A percentile compares a stretch with the other conserved stretches of the same genome.
These are phyloP conservation scores for Chaetomium globosum DNA, from an alignment of 2,329 filamentous ascomycete genomes.

Conservation along the genomic window DNA sequence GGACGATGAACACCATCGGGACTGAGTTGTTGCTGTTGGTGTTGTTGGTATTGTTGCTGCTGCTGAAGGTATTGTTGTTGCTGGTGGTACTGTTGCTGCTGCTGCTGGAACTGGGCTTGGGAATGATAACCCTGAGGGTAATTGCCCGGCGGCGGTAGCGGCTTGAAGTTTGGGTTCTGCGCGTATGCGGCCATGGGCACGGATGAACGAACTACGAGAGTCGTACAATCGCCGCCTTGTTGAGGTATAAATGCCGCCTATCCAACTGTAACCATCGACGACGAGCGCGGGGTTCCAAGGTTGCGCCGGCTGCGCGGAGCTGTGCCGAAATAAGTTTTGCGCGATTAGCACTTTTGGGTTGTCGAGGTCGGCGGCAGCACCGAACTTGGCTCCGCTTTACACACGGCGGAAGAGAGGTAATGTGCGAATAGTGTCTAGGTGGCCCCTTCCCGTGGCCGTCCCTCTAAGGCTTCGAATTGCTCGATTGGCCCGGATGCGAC, in stretches of 20 bases:
- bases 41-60: slow-evolving; percentile 31
- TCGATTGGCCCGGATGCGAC: not conserved
- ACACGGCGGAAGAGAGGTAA: not conserved
- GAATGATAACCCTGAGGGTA: slow-evolving; percentile 29
- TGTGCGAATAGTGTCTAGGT: not conserved
- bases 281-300: slow-evolving; percentile 4
- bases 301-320: not conserved
- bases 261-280: not conserved
- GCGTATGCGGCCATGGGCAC: slow-evolving; percentile 36
- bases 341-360: not conserved
- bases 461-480: not conserved
- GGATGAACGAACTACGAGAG: not conserved
- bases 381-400: slow-evolving; percentile 1
- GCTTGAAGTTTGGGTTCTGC: slow-evolving; percentile 31
- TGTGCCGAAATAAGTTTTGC: not conserved
- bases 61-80: slow-evolving; percentile 34
- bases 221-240: not conserved
- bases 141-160: slow-evolving; percentile 28
- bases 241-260: not conserved
- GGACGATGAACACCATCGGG: slow-evolving; percentile 45
- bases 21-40: slow-evolving; percentile 33
- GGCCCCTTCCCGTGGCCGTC: not conserved
- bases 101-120: slow-evolving; percentile 31
- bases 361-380: not conserved
- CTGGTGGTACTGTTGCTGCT: slow-evolving; percentile 30